These are phyloP conservation scores for Lagenidium giganteum DNA, from an alignment of 352 stramenopile genomes.

Conservation along the genomic window DNA sequence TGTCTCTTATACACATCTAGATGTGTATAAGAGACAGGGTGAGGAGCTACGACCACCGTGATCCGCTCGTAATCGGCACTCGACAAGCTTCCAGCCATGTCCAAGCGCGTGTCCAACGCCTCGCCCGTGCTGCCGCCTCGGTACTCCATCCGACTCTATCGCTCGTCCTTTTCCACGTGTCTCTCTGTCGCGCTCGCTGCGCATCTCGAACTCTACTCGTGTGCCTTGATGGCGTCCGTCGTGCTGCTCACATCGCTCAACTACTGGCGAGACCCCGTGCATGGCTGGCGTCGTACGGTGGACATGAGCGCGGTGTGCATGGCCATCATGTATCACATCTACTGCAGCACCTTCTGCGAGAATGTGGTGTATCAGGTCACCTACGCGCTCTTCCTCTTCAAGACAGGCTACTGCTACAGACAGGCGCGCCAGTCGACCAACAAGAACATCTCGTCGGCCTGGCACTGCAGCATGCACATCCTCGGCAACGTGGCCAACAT, in stretches of 20 bases:
- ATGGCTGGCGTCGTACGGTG: slow-evolving; percentile 64
- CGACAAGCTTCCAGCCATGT: no score
- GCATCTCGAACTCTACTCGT: slow-evolving; percentile 56
- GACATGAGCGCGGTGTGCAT: slow-evolving; percentile 66
- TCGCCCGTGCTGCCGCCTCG: slow-evolving; percentile 51
- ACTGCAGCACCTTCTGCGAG: slow-evolving; percentile 47
- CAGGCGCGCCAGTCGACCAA: slow-evolving; percentile 48
- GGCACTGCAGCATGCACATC: slow-evolving; percentile 76
- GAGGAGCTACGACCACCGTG: not conserved
- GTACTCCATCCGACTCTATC: slow-evolving; percentile 66
- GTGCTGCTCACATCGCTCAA: slow-evolving; percentile 83
- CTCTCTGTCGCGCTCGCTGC: slow-evolving; percentile 52
- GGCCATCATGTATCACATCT: slow-evolving; percentile 59
- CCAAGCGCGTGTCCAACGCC: slow-evolving; percentile 2
- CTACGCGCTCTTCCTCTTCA: slow-evolving; percentile 61
- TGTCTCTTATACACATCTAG: no score
- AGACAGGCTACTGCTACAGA: slow-evolving; percentile 71
- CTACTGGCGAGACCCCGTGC: slow-evolving; percentile 73
- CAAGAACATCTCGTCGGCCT: slow-evolving; percentile 67
- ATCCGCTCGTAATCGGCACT: no score
- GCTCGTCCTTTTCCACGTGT: slow-evolving; percentile 66
- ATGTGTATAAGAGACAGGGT: no score
- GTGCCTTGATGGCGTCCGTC: slow-evolving; percentile 49
- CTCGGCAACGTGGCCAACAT: slow-evolving; percentile 75
- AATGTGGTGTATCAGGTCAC: slow-evolving; percentile 47